Percentiles rank a stretch among this genome's conserved stretches.
phyloP scores from a whole-genome alignment of 179 eudicot genomes.

The Silene vulgaris region DNA sequence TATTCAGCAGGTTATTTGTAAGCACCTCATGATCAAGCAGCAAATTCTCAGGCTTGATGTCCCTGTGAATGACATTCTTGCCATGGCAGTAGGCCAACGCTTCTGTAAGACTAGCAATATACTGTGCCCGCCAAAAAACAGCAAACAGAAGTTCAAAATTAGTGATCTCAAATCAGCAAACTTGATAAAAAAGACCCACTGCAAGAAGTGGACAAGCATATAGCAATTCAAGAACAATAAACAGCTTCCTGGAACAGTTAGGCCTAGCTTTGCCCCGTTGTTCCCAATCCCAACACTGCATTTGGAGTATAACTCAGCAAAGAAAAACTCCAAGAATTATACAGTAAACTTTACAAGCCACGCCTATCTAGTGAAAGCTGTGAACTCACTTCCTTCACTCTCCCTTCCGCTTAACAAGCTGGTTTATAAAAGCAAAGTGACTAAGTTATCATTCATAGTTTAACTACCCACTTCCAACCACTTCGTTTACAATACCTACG shows the following conservation, averaged over 20 bases:
- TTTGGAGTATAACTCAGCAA: not conserved
- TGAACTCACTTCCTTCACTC: not conserved
- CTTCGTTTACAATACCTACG: too few relatives aligned
- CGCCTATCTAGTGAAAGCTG: not conserved
- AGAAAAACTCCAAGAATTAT: not conserved
- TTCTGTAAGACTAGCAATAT: conserved; percentile 57
- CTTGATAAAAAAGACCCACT: not conserved
- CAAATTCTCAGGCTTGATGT: conserved; percentile 83
- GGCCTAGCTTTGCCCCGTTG: not conserved
- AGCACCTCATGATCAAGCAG: conserved; percentile 78
- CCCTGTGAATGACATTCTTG: conserved; percentile 78
- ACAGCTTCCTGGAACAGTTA: not conserved
- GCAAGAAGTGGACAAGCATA: not conserved
- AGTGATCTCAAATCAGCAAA: not conserved
- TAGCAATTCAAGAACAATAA: not conserved
- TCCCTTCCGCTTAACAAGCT: not conserved
- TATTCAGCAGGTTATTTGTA: not conserved
- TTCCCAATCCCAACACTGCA: not conserved
- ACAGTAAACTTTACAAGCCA: not conserved
- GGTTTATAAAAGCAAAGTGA: not conserved
- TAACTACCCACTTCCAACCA: not conserved
- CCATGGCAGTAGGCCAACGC: conserved; percentile 66
- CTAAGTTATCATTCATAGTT: not conserved
- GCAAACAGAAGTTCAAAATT: not conserved
- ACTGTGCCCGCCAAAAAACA: conserved; percentile 33